Base-by-base conservation (phyloP, 352 stramenopile genomes). In the Phytophthora europaea region DNA sequence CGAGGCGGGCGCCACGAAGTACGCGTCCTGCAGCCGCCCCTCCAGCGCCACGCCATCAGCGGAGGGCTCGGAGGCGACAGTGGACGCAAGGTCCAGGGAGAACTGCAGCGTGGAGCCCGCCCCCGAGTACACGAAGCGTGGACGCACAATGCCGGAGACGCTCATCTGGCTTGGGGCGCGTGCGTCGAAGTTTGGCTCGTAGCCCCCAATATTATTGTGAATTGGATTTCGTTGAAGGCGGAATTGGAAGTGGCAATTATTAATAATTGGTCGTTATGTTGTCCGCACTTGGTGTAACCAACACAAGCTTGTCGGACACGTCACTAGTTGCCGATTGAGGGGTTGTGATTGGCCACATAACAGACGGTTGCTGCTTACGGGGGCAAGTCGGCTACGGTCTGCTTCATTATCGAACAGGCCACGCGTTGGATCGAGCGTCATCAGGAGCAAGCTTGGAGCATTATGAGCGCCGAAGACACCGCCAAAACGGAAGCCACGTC, bases 1-100 rank as follows among this genome's bases (percentile, higher is more conserved):
- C n/a, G 80, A 74, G 16, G 86, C 82, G 10, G 90, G 89, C 0
- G 83, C 64, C 8, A 97, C 89, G 10, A 96, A 80, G 60, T 97
- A 97, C 54, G 79, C 89, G 52, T 80, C 77, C 59, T 83, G 60
- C n/a, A 70, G 58, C 50, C 45, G 60, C 18, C 22, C 57, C n/a
- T 63, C 47, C 6, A 71, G 43, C 15, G 52, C 3, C 12, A 55
- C 53, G 6, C 61, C n/a, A 1, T 67, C 28, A 12, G 28, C n/a
- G 3, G 55, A 4, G 12, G 58, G 43, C 36, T 72, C 47, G 45
- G 76, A 45, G 36, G 36, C 36, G 36, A n/a, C 36, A n/a, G 13
- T 15, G 36, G 36, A 13, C 13, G 36, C 36, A 45, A 45, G 61
- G 61, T 84, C 71, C 28, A 87, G 56, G 4, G 81, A 70, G 34